Evolutionary conservation across 1,139 yeast genomes (phyloP), one percentile per base, ranked within the genome.

Genomic region (Waltiozyma solani): DNA sequence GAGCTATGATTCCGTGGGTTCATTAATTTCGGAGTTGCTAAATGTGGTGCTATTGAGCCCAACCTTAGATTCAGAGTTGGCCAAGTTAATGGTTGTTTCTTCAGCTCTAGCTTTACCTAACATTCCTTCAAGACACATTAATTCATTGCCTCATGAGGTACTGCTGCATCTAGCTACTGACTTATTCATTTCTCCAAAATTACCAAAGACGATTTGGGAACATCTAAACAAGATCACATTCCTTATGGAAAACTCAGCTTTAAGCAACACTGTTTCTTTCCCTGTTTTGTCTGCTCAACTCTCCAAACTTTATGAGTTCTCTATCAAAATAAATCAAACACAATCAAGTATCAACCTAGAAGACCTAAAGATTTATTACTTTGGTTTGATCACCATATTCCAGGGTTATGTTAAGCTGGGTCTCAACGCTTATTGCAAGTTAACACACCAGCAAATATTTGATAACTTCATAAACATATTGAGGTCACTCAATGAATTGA

Each of bases 361-460:
- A 18, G 32, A 30, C 18, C 11, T 30, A n/a, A 30, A 30, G 32
- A 18, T 9, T 30, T 30, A 30, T 18, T 30, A 30, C 9, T 78
- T 78, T 49, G 66, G 76, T 2, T 59, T 74, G 36, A 60, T 73
- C 3, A 55, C 76, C 6, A 67, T 76, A n/a, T 65, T 72, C 32
- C 79, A 76, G 52, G 84, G 83, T 0, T 59, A 72, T 12, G 58
- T 71, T 17, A 58, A 73, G 2, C 55, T 74, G 39, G 63, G 72
- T 2, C 36, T 53, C 29, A 44, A 44, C 39, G 20, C 51, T 5
- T 37, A 44, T 34, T 50, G 49, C 37, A 53, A 36, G 34, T 48
- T 44, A 38, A 47, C 30, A 10, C 13, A 37, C 0, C 15, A 35
- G 5, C 43, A 52, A 21, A 42, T 46, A 14, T 39, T 51, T 48